Evolutionary conservation across 768 basidiomycete species (phyloP).

Genomic region (Nidula microcarpa): DNA sequence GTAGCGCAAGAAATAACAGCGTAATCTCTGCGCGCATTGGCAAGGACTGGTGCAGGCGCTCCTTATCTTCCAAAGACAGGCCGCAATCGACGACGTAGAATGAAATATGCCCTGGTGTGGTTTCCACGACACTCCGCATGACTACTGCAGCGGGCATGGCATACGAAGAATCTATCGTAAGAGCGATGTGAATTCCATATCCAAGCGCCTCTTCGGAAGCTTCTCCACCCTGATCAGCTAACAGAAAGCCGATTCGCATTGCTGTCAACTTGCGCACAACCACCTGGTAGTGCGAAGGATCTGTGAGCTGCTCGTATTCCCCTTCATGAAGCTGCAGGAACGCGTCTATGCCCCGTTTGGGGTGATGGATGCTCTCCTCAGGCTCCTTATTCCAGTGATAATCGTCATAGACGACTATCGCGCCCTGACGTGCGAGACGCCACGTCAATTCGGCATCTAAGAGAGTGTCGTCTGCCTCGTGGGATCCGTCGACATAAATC

Average conservation of each 20-base stretch:
- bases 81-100: conserved; percentile 51
- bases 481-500: conserved; percentile 59
- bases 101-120: conserved; percentile 34
- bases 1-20: conserved; percentile 38
- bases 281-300: conserved; percentile 41
- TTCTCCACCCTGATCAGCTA: conserved; percentile 8
- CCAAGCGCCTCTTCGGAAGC: conserved; percentile 21
- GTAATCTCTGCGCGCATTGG: conserved; percentile 25
- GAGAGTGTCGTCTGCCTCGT: conserved; percentile 56
- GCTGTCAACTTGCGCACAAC: conserved; percentile 45
- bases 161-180: conserved; percentile 38
- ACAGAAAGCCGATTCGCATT: conserved; percentile 52
- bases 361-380: conserved; percentile 46
- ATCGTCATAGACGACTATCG: conserved; percentile 56
- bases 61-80: conserved; percentile 28
- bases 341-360: conserved; percentile 52
- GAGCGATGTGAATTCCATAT: conserved; percentile 46
- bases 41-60: conserved; percentile 23
- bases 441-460: conserved; percentile 60
- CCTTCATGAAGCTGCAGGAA: conserved; percentile 49
- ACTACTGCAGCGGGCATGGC: conserved; percentile 47
- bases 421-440: conserved; percentile 48
- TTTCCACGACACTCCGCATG: conserved; percentile 35
- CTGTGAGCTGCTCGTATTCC: conserved; percentile 40
- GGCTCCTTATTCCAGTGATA: conserved; percentile 52